These are phyloP conservation scores for Pelargonium myrrhifolium DNA, from an alignment of 441 rosid genomes.

Conservation along the genomic window DNA sequence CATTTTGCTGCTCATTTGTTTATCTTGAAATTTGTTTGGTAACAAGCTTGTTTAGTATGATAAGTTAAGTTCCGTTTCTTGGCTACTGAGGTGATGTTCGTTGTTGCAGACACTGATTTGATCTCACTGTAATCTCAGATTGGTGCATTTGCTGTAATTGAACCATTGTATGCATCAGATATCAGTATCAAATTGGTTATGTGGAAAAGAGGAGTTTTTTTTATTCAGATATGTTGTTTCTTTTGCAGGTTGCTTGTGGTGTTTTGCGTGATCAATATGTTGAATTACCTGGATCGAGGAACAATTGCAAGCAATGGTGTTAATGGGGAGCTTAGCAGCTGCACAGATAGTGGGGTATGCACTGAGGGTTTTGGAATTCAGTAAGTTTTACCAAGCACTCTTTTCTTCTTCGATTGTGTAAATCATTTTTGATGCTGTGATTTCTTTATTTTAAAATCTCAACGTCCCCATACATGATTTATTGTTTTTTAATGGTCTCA, in stretches of 20 bases:
- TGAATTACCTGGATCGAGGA: constrained; percentile 88
- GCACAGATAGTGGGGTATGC: constrained; percentile 70
- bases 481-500: neutral
- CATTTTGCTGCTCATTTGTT: neutral
- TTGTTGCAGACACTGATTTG: neutral
- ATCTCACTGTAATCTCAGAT: neutral
- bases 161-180: neutral
- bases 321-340: constrained; percentile 62
- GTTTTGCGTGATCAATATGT: constrained; percentile 77
- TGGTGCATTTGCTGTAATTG: neutral
- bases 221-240: neutral
- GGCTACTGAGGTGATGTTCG: neutral
- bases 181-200: neutral
- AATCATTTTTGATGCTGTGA: neutral
- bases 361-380: constrained; percentile 80
- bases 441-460: neutral
- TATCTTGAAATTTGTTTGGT: constrained; percentile 1
- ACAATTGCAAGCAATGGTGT: constrained; percentile 95
- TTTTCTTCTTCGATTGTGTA: neutral
- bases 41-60: neutral
- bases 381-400: constrained; percentile 42
- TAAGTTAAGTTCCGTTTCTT: neutral
- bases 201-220: neutral
- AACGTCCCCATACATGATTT: neutral
- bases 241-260: constrained; percentile 64